Evolutionary conservation across 805 yeast species (phyloP).

Genomic region (Dipodascopsis uninucleata): DNA sequence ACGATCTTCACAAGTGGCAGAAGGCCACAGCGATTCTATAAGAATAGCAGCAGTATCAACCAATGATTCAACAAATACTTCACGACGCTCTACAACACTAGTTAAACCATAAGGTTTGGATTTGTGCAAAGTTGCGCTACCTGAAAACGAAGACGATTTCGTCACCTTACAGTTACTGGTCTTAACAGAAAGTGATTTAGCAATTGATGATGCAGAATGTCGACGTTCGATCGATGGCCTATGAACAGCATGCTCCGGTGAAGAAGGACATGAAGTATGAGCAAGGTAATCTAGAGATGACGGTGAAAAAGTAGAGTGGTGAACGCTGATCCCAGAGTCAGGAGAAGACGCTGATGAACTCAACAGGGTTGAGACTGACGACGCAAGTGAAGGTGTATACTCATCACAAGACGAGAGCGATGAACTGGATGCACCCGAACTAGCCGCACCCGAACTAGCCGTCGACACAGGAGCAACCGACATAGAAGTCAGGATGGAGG

Average conservation of each 20-base stretch:
- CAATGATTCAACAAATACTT: slow-evolving; percentile 19
- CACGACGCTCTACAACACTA: too few relatives aligned
- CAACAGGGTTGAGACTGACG: slow-evolving; percentile 2
- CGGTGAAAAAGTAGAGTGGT: background rate
- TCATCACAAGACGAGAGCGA: slow-evolving; percentile 1
- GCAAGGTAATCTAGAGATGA: background rate
- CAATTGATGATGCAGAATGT: slow-evolving; percentile 16
- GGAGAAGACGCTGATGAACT: background rate
- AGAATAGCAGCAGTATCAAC: slow-evolving; percentile 32
- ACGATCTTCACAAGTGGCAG: slow-evolving; percentile 32
- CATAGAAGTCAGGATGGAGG: too few relatives aligned
- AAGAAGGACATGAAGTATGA: background rate
- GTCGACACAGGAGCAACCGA: too few relatives aligned
- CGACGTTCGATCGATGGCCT: slow-evolving; percentile 11
- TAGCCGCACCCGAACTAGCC: too few relatives aligned
- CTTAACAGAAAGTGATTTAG: slow-evolving; percentile 3
- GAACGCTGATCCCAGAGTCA: background rate
- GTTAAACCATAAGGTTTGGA: too few relatives aligned
- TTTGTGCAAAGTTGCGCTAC: too few relatives aligned
- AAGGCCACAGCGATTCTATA: slow-evolving; percentile 36
- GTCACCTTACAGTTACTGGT: slow-evolving; percentile 2
- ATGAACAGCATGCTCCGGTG: background rate
- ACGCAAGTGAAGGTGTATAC: slow-evolving; percentile 5
- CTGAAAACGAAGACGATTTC: slow-evolving; percentile 2
- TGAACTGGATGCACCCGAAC: background rate